Base-by-base conservation (phyloP, 305 asterid species). In the Ruellia speciosa region DNA sequence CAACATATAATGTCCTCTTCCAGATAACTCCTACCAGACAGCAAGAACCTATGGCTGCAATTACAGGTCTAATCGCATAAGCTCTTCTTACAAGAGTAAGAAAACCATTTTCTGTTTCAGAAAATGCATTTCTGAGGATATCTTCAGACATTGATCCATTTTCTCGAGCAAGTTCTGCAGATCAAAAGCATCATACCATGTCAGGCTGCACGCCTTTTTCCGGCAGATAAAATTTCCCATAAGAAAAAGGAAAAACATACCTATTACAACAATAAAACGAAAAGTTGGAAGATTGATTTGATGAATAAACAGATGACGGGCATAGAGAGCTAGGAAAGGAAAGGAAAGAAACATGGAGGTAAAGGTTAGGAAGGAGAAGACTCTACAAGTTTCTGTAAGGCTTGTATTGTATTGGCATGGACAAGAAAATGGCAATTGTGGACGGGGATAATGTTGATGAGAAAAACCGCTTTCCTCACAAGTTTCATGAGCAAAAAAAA, bases 1-100 rank as follows among this genome's bases (percentile, higher is more conserved):
- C 96, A 53, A 83, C 51, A 61, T 71, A 82, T 37, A 87, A 57
- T 16, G 72, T 80, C 48, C 77, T 63, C 33, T 72, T 64, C 88
- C 86, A 80, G 53, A 87, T 78, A 49, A 84, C 82, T 49, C 88
- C 95, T 39, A 80, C 90, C 52, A 87, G 78, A 67, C 94, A 81
- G 64, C 95, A 87, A 18, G 85, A 81, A 6, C 95, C 95, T 9
- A 66, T 54, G 11, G 85, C 75, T 35, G 88, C 90, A 31, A 72
- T 64, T 31, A 24, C 65, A 6, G 94, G 94, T 45, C 65, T 67
- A 24, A 65, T 67, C 39, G 62, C 71, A 54, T 64, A 77, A 41
- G 78, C 81, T 59, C 72, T 72, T 66, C 79, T 57, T 54, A 87
- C 94, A 33, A 78, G 70, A 5, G 75, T 31, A 17, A 78, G 83